These are phyloP conservation scores for Penicillium sumatraense DNA, from an alignment of 2,329 filamentous ascomycete genomes.

Conservation along the genomic window DNA sequence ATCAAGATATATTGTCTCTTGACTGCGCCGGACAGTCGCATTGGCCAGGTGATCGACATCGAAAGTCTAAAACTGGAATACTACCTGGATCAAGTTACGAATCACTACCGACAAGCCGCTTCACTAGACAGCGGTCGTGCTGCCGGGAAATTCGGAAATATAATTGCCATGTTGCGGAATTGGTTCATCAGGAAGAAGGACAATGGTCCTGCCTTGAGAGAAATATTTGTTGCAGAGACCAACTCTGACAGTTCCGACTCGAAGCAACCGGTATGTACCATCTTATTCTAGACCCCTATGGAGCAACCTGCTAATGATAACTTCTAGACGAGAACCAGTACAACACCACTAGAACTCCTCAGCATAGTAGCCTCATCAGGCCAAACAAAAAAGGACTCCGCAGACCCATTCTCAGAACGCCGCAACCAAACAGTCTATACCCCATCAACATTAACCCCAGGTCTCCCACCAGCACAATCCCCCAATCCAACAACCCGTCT, in stretches of 20 bases:
- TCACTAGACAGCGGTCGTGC: conserved; percentile 67
- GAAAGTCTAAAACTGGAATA: conserved; percentile 68
- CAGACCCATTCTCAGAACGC: not conserved
- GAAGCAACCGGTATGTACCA: not conserved
- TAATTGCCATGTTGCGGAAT: conserved; percentile 70
- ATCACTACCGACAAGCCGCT: conserved; percentile 68
- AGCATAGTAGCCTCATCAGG: conserved; percentile 42
- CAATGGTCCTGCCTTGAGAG: conserved; percentile 30
- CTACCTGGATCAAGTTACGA: conserved; percentile 72
- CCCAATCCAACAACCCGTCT: conserved; percentile 1
- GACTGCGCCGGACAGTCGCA: conserved; percentile 65
- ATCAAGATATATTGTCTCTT: conserved; percentile 76
- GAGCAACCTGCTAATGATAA: not conserved
- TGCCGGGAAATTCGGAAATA: conserved; percentile 71
- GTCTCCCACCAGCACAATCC: not conserved
- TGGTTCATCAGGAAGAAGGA: conserved; percentile 65
- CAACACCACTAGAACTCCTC: conserved; percentile 43
- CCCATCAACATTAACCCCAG: conserved; percentile 4
- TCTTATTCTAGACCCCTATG: not conserved
- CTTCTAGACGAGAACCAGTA: conserved; percentile 21
- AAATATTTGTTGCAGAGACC: conserved; percentile 26
- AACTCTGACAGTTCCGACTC: conserved; percentile 9
- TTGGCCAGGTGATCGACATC: conserved; percentile 71
- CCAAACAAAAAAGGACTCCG: conserved; percentile 5
- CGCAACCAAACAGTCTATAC: conserved; percentile 9